A percentile compares a stretch with the other conserved stretches of the same genome.
Conservation (phyloP, 179 eudicot genomes). For the Spergularia azorica region DNA sequence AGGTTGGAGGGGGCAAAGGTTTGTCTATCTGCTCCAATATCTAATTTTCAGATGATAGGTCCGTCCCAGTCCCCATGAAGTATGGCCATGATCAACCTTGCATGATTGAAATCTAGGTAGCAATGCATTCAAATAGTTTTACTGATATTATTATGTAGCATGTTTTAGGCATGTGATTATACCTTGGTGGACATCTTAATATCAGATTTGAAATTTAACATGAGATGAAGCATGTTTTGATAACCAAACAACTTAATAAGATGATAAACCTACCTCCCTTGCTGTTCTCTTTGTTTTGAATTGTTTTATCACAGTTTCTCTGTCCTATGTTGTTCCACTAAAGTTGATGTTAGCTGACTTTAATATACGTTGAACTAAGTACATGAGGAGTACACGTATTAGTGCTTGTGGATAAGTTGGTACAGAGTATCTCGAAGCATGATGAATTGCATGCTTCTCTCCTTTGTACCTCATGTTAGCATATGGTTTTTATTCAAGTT, state of each 20-base stretch:
- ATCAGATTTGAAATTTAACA: not conserved
- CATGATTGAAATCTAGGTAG: slow-evolving; percentile 14
- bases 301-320: not conserved
- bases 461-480: not conserved
- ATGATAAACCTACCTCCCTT: not conserved
- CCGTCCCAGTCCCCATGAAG: not conserved
- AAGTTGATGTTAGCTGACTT: too few species aligned
- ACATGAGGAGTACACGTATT: not conserved
- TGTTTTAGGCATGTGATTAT: slow-evolving; percentile 9
- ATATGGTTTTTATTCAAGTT: not conserved
- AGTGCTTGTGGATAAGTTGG: not conserved
- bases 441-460: not conserved
- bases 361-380: not conserved
- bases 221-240: slow-evolving; percentile 10
- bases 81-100: slow-evolving; percentile 6
- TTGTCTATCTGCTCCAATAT: slow-evolving; percentile 20
- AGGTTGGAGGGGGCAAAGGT: slow-evolving; percentile 99
- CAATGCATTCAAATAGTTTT: not conserved
- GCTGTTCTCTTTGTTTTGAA: not conserved
- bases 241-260: too few species aligned
- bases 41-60: not conserved
- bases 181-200: not conserved
- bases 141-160: not conserved
- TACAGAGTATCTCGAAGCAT: not conserved
- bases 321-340: too few species aligned